Conservation (phyloP, 1,284 basidiomycete species). For the Ustilago curta region DNA sequence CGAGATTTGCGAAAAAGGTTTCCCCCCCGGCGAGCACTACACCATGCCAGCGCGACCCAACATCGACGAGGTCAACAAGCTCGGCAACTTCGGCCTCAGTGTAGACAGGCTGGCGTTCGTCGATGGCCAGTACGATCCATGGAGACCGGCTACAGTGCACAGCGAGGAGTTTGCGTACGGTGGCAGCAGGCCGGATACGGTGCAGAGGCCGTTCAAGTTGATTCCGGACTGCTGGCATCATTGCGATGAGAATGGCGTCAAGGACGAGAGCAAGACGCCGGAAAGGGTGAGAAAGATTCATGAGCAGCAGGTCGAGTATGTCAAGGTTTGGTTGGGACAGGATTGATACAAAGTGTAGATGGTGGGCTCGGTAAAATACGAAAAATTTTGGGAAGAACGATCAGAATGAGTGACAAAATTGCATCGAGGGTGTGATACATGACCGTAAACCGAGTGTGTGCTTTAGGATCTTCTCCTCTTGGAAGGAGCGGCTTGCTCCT, state of each 20-base stretch:
- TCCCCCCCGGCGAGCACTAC: constrained; percentile 81
- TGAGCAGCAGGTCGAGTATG: constrained; percentile 82
- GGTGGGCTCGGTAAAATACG: no score
- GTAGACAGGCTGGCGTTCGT: constrained; percentile 85
- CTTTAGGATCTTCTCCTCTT: constrained; percentile 30
- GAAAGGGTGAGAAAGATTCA: constrained; percentile 84
- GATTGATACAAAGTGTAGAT: constrained; percentile 14
- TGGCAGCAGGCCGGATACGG: constrained; percentile 77
- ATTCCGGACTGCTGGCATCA: constrained; percentile 75
- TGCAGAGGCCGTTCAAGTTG: constrained; percentile 83
- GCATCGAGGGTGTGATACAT: not conserved
- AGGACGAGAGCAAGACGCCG: constrained; percentile 75
- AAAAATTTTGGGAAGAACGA: not conserved
- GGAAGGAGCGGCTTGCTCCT: constrained; percentile 31
- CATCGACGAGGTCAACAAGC: constrained; percentile 79
- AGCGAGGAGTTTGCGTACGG: constrained; percentile 77
- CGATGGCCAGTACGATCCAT: constrained; percentile 86
- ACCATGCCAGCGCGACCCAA: constrained; percentile 80
- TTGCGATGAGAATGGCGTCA: constrained; percentile 58
- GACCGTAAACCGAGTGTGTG: not conserved
- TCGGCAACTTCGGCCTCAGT: constrained; percentile 74
- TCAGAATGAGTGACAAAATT: not conserved
- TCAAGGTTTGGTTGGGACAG: constrained; percentile 82
- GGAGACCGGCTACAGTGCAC: constrained; percentile 87
- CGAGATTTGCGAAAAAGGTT: constrained; percentile 85